Percentiles rank a stretch among this genome's conserved stretches.
Conservation (phyloP, 768 basidiomycete genomes). For the Fomitopsis serialis region DNA sequence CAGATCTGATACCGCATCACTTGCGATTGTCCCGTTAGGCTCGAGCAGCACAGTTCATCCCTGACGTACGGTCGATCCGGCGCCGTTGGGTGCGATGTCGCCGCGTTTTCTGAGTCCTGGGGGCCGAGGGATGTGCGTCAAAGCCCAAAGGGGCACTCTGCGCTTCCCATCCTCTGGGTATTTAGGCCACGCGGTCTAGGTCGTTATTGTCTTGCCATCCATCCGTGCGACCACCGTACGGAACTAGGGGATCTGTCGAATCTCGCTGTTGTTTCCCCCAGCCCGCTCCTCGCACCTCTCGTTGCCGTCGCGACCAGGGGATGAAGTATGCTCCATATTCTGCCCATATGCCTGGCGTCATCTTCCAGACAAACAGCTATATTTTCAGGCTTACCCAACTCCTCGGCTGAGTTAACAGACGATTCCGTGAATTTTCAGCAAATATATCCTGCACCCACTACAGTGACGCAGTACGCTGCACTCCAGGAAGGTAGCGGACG, state of each 20-base stretch:
- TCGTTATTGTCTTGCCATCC: conserved; percentile 1
- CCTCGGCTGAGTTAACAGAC: too few species aligned
- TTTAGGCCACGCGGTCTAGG: not conserved
- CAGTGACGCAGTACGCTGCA: too few species aligned
- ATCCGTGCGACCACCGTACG: not conserved
- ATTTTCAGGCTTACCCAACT: not conserved
- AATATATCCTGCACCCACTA: too few species aligned
- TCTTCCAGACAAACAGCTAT: not conserved
- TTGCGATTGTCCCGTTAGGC: conserved; percentile 1
- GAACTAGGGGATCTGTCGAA: not conserved
- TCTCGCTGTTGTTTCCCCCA: not conserved
- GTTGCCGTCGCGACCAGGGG: not conserved
- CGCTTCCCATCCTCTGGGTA: not conserved
- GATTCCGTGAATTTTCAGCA: too few species aligned
- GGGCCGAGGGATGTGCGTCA: not conserved
- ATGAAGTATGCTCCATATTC: not conserved
- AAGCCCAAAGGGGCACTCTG: not conserved
- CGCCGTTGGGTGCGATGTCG: not conserved
- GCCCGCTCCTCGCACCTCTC: not conserved
- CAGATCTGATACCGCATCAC: conserved; percentile 11
- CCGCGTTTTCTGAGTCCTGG: not conserved
- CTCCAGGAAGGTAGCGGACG: too few species aligned
- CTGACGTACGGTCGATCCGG: not conserved
- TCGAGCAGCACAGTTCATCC: not conserved
- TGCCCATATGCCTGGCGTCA: not conserved